Conservation (phyloP, 805 yeast genomes). For the Cyberlindnera meyerae region DNA sequence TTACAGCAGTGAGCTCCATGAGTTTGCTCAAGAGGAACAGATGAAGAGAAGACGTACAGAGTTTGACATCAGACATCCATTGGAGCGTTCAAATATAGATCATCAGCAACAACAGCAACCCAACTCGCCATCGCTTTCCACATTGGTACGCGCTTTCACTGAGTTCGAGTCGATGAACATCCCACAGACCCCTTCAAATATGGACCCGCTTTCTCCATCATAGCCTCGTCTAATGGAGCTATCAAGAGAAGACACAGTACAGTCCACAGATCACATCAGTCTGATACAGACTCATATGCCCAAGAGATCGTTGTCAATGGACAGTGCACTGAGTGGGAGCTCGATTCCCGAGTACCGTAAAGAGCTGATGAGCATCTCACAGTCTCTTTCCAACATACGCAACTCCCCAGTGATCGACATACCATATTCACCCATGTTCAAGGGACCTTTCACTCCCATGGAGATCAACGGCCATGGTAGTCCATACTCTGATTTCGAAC, state of each 20-base stretch:
- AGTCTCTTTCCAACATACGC: constrained; percentile 7
- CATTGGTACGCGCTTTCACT: constrained; percentile 21
- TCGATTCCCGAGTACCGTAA: constrained; percentile 23
- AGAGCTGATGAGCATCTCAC: constrained; percentile 18
- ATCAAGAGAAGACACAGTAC: constrained; percentile 9
- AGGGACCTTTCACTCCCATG: background rate
- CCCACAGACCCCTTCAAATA: constrained; percentile 15
- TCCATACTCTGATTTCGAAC: constrained; percentile 13
- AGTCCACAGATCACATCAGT: too few relatives aligned
- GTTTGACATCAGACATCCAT: constrained; percentile 10
- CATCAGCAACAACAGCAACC: too few relatives aligned
- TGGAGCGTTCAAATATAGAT: background rate
- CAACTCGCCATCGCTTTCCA: constrained; percentile 20
- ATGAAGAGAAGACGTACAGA: constrained; percentile 9
- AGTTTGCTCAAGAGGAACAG: background rate
- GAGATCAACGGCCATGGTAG: constrained; percentile 1
- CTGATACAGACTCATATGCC: constrained; percentile 2
- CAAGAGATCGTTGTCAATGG: constrained; percentile 18
- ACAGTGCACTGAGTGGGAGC: constrained; percentile 14
- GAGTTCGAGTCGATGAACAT: constrained; percentile 21
- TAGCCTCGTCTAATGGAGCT: constrained; percentile 10
- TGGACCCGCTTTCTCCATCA: constrained; percentile 15
- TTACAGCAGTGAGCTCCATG: background rate
- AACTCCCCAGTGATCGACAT: constrained; percentile 1
- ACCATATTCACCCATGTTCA: background rate